Conservation (phyloP, 371 early-diverging fungal species). For the Rhizopus sp. region DNA sequence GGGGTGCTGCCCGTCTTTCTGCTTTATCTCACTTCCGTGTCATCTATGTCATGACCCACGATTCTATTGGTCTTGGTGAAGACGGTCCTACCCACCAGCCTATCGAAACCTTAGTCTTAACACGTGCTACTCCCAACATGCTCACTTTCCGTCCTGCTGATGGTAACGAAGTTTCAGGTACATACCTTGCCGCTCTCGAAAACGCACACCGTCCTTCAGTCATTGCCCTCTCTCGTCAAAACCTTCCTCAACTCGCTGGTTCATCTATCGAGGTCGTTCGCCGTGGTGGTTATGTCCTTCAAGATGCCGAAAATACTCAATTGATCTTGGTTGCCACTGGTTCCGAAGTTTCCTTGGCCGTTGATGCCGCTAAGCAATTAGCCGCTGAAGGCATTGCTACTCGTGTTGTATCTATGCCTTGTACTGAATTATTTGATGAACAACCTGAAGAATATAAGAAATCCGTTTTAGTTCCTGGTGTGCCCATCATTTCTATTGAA, state of each 20-base stretch:
- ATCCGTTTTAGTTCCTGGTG: conserved; percentile 77
- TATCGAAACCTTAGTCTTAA: conserved; percentile 93
- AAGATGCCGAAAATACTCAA: conserved; percentile 57
- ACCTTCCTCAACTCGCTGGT: conserved; percentile 88
- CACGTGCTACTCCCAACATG: conserved; percentile 96
- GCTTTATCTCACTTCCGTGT: conserved; percentile 90
- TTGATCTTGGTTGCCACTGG: conserved; percentile 92
- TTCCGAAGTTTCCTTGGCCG: conserved; percentile 91
- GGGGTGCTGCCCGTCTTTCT: conserved; percentile 91
- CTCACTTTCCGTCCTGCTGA: conserved; percentile 93
- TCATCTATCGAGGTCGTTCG: conserved; percentile 79
- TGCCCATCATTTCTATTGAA: conserved; percentile 91
- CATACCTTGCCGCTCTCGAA: conserved; percentile 83
- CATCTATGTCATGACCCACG: conserved; percentile 99
- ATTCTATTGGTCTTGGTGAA: conserved; percentile 98
- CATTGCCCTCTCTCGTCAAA: conserved; percentile 94
- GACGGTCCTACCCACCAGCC: conserved; percentile 99
- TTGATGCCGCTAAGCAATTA: conserved; percentile 82
- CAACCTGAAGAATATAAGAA: conserved; percentile 88
- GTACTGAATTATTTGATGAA: conserved; percentile 92
- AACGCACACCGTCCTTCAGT: conserved; percentile 80
- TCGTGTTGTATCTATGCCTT: conserved; percentile 97
- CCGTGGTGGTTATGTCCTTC: conserved; percentile 81
- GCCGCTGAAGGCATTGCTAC: conserved; percentile 59
- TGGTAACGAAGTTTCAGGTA: conserved; percentile 95